Evolutionary conservation across 768 basidiomycete species (phyloP).

Genomic region (Calocera viscosa): DNA sequence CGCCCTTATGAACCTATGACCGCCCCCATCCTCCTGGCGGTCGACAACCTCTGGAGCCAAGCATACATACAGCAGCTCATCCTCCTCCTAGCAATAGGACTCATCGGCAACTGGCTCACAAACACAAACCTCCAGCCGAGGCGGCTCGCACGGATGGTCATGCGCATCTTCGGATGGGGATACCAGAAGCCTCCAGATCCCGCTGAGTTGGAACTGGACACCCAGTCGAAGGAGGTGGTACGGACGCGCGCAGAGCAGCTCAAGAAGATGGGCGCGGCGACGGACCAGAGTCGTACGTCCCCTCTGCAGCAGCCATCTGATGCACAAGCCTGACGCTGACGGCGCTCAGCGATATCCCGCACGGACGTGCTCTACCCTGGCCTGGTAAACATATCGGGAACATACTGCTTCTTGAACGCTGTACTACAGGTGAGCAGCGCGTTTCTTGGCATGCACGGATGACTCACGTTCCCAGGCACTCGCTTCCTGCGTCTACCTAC

Average conservation of each 20-base stretch:
- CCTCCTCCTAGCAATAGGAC: not conserved
- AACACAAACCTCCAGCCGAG: not conserved
- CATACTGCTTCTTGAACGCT: constrained; percentile 96
- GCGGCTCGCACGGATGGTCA: not conserved
- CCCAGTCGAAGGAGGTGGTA: not conserved
- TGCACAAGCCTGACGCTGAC: no score
- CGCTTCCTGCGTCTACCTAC: constrained; percentile 72
- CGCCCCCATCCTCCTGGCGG: no score
- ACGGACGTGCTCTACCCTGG: constrained; percentile 50
- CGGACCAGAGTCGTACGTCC: no score
- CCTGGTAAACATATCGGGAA: constrained; percentile 89
- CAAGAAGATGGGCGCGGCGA: not conserved
- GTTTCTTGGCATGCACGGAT: not conserved
- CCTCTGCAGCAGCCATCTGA: no score
- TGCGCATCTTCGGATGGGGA: not conserved
- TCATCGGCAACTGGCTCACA: not conserved
- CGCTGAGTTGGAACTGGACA: not conserved
- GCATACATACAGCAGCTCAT: not conserved
- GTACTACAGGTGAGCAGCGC: constrained; percentile 60
- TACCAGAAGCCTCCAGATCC: not conserved
- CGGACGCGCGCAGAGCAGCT: not conserved
- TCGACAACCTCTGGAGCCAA: no score
- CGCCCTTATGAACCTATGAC: not conserved
- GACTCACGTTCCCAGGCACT: constrained; percentile 45
- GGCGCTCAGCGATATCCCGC: no score